Conservation (phyloP, 2,329 filamentous ascomycete species). For the Colletotrichum coccodes region DNA sequence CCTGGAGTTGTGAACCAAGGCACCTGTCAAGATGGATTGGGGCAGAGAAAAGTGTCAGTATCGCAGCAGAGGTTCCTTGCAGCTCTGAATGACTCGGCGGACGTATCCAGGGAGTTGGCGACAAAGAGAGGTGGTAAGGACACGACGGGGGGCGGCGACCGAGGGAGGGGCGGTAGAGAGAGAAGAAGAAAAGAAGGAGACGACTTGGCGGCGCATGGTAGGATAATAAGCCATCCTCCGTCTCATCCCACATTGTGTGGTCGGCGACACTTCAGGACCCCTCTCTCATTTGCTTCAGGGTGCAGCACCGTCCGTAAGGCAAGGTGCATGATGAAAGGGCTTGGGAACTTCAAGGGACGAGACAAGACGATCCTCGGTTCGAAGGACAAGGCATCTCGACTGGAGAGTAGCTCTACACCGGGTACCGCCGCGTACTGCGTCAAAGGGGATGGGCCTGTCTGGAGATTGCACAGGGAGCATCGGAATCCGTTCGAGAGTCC, state of each 20-base stretch:
- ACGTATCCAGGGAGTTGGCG: conserved; percentile 8
- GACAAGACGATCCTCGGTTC: conserved; percentile 17
- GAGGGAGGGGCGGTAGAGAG: conserved; percentile 28
- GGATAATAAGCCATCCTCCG: conserved; percentile 14
- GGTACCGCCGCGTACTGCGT: not conserved
- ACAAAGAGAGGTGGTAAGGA: conserved; percentile 4
- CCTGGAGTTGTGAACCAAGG: not conserved
- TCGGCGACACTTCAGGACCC: not conserved
- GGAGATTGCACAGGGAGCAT: conserved; percentile 25
- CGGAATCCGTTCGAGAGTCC: conserved; percentile 17
- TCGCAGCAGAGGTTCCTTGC: conserved; percentile 3
- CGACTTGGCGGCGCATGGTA: conserved; percentile 1
- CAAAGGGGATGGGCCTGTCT: not conserved
- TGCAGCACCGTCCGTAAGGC: not conserved
- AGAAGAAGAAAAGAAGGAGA: not conserved
- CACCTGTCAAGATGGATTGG: not conserved
- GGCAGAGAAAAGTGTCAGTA: not conserved
- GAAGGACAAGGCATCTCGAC: not conserved
- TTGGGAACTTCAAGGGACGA: not conserved
- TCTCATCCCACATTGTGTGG: not conserved
- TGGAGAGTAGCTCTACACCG: not conserved
- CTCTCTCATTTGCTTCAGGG: not conserved
- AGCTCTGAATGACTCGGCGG: conserved; percentile 25
- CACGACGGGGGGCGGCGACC: conserved; percentile 22
- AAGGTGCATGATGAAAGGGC: not conserved